Base-by-base conservation (phyloP, 352 stramenopile genomes). In the Phytopythium helicoides region DNA sequence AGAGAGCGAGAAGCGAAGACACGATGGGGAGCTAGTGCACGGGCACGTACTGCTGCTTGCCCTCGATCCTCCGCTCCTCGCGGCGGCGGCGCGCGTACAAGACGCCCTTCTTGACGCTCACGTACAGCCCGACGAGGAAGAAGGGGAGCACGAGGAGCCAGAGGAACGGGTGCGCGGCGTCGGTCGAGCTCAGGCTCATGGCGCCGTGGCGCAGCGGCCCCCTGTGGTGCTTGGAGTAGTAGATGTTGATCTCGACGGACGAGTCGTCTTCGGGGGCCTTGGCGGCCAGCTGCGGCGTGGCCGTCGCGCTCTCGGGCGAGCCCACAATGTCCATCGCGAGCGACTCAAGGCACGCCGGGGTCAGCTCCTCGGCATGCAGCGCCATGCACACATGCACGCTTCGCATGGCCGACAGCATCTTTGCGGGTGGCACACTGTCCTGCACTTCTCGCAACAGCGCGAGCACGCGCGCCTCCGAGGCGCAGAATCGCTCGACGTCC, bases 1-100 rank as follows among this genome's bases (percentile, higher is more conserved):
- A n/a, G n/a, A n/a, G n/a, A n/a, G n/a, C n/a, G n/a, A n/a, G n/a
- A n/a, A n/a, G n/a, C n/a, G n/a, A n/a, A n/a, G 10, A n/a, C 18
- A n/a, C 2, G 58, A 46, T 67, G 54, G n/a, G n/a, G n/a, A n/a
- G 22, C 44, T 51, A 81, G 58, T 67, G 71, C 53, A 89, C 75
- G 35, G 78, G 73, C 65, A 74, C 74, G 62, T 89, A 89, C 62
- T 83, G 78, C 62, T 83, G 78, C 56, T 85, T 80, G 56, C 69
- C 68, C 49, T 81, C 76, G 56, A 89, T 77, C 33, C 78, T 68
- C 12, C 80, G 66, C 49, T 82, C 64, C 44, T 87, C 78, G n/a
- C 74, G 66, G 44, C 76, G 76, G 5, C 79, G 76, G 10, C 76
- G 74, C 19, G 84, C 9, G 44, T 81, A 86, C 25, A 67, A 70